A percentile compares a stretch with the other conserved stretches of the same genome.
These are phyloP conservation scores for Carnegiea gigantea DNA, from an alignment of 179 eudicot species.

Conservation along the genomic window DNA sequence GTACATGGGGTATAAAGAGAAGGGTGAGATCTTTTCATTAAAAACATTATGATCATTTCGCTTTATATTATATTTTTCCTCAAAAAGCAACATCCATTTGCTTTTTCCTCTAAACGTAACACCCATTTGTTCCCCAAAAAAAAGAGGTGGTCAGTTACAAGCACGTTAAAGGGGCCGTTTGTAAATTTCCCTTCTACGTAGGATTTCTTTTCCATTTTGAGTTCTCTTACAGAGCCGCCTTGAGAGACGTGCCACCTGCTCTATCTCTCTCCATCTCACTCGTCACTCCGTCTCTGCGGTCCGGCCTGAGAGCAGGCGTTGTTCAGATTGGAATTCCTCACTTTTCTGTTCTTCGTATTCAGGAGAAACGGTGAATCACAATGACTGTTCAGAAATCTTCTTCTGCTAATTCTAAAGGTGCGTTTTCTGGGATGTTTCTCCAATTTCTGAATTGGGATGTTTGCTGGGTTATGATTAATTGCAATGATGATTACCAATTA, in stretches of 20 bases:
- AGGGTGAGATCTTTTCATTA: no score
- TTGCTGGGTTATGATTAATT: not conserved
- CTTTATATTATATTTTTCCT: no score
- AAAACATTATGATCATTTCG: no score
- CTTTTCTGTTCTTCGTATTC: not conserved
- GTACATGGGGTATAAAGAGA: no score
- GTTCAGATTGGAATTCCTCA: not conserved
- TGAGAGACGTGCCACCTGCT: not conserved
- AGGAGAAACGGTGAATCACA: not conserved
- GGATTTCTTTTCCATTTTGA: not conserved
- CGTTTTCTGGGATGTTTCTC: not conserved
- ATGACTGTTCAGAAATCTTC: slow-evolving; percentile 19
- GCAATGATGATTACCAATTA: not conserved
- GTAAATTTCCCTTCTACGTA: no score
- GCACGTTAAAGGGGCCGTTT: no score
- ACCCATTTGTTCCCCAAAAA: no score
- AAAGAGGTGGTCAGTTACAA: no score
- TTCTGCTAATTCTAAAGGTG: slow-evolving; percentile 11
- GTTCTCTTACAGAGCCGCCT: not conserved
- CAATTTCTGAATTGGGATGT: not conserved
- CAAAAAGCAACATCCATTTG: no score
- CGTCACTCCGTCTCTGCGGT: not conserved
- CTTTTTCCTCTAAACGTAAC: no score
- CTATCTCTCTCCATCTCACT: not conserved
- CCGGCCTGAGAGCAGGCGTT: not conserved